These are phyloP conservation scores for Trichophyton simii DNA, from an alignment of 2,329 filamentous ascomycete genomes.

Conservation along the genomic window DNA sequence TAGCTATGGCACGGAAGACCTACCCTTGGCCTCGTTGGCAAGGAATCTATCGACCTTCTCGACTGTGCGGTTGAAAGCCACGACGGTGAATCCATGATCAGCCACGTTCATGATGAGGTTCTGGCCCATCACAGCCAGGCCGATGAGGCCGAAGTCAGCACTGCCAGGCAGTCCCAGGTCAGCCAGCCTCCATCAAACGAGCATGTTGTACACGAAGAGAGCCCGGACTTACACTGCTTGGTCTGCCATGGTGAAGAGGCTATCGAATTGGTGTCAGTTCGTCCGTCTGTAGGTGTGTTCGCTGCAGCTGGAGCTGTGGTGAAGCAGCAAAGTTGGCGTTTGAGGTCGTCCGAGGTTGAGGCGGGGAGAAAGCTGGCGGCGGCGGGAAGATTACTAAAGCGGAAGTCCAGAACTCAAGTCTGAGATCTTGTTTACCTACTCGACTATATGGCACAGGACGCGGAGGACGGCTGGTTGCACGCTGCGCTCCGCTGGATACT, in stretches of 20 bases:
- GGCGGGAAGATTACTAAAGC: not conserved
- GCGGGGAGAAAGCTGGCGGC: not conserved
- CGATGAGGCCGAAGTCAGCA: slow-evolving; percentile 84
- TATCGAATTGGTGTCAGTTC: slow-evolving; percentile 11
- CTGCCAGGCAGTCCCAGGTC: slow-evolving; percentile 53
- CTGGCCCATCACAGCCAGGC: slow-evolving; percentile 81
- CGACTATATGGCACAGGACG: too few relatives aligned
- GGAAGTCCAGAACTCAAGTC: not conserved
- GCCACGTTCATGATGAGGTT: slow-evolving; percentile 85
- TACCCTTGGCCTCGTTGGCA: slow-evolving; percentile 75
- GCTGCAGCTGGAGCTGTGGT: slow-evolving; percentile 11
- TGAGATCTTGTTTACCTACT: too few relatives aligned
- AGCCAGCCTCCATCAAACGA: slow-evolving; percentile 42
- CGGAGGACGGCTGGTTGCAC: too few relatives aligned
- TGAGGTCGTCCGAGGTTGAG: not conserved
- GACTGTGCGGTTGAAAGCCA: slow-evolving; percentile 97
- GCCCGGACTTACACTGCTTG: slow-evolving; percentile 11
- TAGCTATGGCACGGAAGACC: not conserved
- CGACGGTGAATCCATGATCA: slow-evolving; percentile 88
- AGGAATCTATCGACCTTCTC: slow-evolving; percentile 95
- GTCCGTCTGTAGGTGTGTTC: not conserved
- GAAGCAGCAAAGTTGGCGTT: slow-evolving; percentile 14
- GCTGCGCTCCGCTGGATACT: too few relatives aligned
- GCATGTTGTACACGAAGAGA: slow-evolving; percentile 28
- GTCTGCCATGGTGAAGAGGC: slow-evolving; percentile 6